Base-by-base conservation (phyloP, 257 asterid species). In the Coffea eugenioides region DNA sequence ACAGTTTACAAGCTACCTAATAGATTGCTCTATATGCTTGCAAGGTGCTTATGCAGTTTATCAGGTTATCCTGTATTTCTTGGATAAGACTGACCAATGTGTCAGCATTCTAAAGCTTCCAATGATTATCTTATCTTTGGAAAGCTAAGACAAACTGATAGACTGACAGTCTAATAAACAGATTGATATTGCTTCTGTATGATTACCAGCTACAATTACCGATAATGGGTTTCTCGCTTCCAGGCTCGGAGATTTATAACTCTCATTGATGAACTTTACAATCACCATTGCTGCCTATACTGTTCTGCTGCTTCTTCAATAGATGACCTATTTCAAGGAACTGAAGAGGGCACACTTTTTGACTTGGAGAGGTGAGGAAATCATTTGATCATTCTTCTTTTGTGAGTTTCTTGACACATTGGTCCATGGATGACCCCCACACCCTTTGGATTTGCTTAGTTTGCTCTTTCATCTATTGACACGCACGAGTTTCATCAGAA, bases 191-290 rank as follows among this genome's bases (percentile, higher is more conserved):
- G 45, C 45, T 69, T 18, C 12, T 41, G 61, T 25, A 69, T 18
- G 20, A 41, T 69, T 74, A 56, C 52, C 3, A 39, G 56, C 45
- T 52, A 59, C 8, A 8, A 31, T 13, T 56, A 16, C 71, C 43
- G n/a, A 45, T 31, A 16, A 52, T 43, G 20, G 46, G 18, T 36
- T 57, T 80, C 77, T 81, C 54, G 67, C 46, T 73, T 66, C 73
- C 91, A 95, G 99, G 99, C 99, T 14, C 85, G 99, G 85, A 90
- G 99, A 87, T 95, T 95, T 86, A 95, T 95, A 89, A 93, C 97
- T 69, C 97, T 95, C 52, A 49, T 95, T n/a, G 99, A 95, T 84
- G 99, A 95, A 84, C 77, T 95, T 84, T 95, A 95, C 96, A 95
- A 95, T 87, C 93, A 93, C 74, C 99, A 93, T 77, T 95, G 99